A percentile compares a stretch with the other conserved stretches of the same genome.
Evolutionary conservation across 768 basidiomycete genomes (phyloP).

Genomic region (Chalciporus piperatus): DNA sequence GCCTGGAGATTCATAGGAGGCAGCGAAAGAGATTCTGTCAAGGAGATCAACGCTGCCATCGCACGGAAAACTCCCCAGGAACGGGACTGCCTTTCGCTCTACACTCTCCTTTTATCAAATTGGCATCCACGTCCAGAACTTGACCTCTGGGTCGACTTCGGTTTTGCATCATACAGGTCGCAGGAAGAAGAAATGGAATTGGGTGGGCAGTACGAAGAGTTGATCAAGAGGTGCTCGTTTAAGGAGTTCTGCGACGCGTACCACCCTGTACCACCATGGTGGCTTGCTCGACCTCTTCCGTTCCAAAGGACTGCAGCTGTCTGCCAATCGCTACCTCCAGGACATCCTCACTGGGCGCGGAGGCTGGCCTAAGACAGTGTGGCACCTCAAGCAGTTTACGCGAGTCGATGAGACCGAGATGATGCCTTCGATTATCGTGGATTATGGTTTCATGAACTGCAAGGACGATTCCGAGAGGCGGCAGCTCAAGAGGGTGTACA

Average conservation of each 20-base stretch:
- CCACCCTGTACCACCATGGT: too few relatives aligned
- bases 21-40: constrained; percentile 1
- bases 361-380: constrained; percentile 8
- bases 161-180: constrained; percentile 12
- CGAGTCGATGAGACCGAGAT: neutral
- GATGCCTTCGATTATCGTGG: neutral
- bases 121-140: neutral
- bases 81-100: constrained; percentile 1
- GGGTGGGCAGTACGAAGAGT: neutral
- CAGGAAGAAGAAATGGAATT: constrained; percentile 7
- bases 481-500: constrained; percentile 34
- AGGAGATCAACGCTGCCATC: neutral
- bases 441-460: constrained; percentile 18
- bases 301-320: neutral
- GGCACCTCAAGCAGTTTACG: constrained; percentile 9
- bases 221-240: constrained; percentile 12
- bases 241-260: constrained; percentile 9
- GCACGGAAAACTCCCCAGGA: neutral
- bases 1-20: constrained; percentile 11
- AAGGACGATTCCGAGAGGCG: constrained; percentile 3
- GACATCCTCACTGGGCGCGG: neutral
- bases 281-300: constrained; percentile 6
- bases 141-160: constrained; percentile 14
- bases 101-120: neutral
- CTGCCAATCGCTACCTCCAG: neutral